Conservation (phyloP, 2,329 filamentous ascomycete genomes). For the Microsporum canis region DNA sequence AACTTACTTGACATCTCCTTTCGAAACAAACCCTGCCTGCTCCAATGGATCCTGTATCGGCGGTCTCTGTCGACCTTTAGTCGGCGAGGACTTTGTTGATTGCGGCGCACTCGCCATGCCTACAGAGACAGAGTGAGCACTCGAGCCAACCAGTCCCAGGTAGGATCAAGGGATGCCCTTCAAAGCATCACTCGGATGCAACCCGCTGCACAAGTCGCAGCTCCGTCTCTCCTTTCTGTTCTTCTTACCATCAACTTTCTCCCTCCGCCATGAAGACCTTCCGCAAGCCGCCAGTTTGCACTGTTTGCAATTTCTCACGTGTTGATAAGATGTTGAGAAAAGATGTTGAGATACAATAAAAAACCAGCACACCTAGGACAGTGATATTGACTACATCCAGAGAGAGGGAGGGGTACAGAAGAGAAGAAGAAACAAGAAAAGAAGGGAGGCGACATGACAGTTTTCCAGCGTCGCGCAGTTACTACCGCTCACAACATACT, state of each 20-base stretch:
- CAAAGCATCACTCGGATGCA: not conserved
- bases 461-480: slow-evolving; percentile 9
- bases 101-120: slow-evolving; percentile 6
- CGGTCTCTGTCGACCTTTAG: slow-evolving; percentile 61
- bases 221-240: not conserved
- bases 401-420: not conserved
- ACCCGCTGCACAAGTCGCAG: not conserved
- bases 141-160: not conserved
- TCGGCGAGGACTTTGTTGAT: slow-evolving; percentile 6
- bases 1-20: slow-evolving; percentile 70
- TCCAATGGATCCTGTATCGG: slow-evolving; percentile 63
- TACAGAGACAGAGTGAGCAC: not conserved
- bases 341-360: not conserved
- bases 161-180: not conserved
- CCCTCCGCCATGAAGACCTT: not conserved
- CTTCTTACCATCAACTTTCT: not conserved
- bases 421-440: not conserved
- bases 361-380: not conserved
- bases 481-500: not conserved
- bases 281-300: not conserved
- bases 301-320: slow-evolving; percentile 2
- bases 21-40: slow-evolving; percentile 73
- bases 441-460: not conserved
- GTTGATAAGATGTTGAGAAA: not conserved
- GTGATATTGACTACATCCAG: not conserved